phyloP scores from a whole-genome alignment of 768 basidiomycete species.

The Naganishia friedmannii region DNA sequence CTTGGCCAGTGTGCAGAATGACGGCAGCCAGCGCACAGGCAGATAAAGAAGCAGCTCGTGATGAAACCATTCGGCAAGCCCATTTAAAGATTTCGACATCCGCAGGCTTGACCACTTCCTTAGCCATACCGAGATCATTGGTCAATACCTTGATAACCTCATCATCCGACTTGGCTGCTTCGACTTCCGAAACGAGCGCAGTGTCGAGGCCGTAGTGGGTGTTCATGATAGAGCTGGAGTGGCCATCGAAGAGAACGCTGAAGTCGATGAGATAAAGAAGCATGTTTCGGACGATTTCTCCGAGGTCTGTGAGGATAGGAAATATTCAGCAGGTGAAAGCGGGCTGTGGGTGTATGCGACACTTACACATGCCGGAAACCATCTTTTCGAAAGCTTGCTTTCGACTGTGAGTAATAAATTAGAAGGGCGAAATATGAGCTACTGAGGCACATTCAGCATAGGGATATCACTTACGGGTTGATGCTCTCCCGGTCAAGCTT shows the following conservation, averaged over 20 bases:
- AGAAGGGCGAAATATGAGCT: not conserved
- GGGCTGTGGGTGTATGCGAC: too few relatives aligned
- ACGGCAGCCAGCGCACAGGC: constrained; percentile 83
- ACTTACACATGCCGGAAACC: constrained; percentile 86
- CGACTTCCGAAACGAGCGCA: constrained; percentile 80
- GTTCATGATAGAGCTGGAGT: constrained; percentile 69
- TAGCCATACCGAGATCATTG: constrained; percentile 62
- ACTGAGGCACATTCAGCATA: not conserved
- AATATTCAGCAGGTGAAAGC: not conserved
- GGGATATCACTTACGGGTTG: constrained; percentile 62
- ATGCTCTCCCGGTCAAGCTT: constrained; percentile 88
- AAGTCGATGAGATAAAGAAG: constrained; percentile 69
- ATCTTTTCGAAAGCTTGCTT: constrained; percentile 97
- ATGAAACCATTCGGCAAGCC: constrained; percentile 72
- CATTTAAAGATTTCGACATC: constrained; percentile 72
- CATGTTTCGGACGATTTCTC: constrained; percentile 84
- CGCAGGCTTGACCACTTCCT: constrained; percentile 57
- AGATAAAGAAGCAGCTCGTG: constrained; percentile 76
- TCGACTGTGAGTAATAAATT: constrained; percentile 48
- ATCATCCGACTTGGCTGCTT: constrained; percentile 61
- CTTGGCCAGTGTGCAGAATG: constrained; percentile 76
- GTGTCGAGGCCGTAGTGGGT: constrained; percentile 92
- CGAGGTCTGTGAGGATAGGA: constrained; percentile 60
- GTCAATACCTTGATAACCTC: constrained; percentile 61
- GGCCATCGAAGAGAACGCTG: constrained; percentile 69